Conservation (phyloP, 2,329 filamentous ascomycete genomes). For the Raffaelea albimanens region DNA sequence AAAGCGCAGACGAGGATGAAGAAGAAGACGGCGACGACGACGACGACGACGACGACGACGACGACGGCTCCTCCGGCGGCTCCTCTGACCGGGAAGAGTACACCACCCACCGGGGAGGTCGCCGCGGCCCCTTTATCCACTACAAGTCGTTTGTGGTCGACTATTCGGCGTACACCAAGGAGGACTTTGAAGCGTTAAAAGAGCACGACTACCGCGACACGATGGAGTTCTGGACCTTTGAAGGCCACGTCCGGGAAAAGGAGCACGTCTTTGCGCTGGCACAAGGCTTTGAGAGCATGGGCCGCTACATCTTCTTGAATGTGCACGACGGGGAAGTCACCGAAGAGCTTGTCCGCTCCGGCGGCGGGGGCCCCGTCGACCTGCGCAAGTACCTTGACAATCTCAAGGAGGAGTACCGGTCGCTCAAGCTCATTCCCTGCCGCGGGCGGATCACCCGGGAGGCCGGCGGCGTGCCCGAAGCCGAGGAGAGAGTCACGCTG, state of each 20-base stretch:
- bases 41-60: no score
- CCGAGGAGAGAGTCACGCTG: neutral
- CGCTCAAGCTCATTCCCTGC: neutral
- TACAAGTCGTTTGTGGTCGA: neutral
- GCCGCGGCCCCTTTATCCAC: no score
- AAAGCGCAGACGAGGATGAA: neutral
- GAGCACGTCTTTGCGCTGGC: neutral
- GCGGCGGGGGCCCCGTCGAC: neutral
- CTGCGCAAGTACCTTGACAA: neutral
- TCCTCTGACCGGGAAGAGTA: no score
- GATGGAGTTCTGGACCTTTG: neutral
- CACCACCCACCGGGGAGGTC: no score
- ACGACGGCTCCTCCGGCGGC: no score
- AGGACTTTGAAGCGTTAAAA: no score
- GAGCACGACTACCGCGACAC: no score
- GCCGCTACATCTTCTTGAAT: neutral
- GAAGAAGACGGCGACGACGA: neutral
- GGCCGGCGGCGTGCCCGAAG: neutral
- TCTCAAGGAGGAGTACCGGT: neutral
- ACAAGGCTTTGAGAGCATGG: neutral
- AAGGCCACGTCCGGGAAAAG: neutral
- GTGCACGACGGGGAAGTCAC: neutral
- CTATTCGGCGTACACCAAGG: neutral
- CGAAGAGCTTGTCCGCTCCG: neutral
- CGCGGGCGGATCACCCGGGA: neutral